Base-by-base conservation (phyloP, 192 early-diverging fungal genomes). In the Podila epicladia region DNA sequence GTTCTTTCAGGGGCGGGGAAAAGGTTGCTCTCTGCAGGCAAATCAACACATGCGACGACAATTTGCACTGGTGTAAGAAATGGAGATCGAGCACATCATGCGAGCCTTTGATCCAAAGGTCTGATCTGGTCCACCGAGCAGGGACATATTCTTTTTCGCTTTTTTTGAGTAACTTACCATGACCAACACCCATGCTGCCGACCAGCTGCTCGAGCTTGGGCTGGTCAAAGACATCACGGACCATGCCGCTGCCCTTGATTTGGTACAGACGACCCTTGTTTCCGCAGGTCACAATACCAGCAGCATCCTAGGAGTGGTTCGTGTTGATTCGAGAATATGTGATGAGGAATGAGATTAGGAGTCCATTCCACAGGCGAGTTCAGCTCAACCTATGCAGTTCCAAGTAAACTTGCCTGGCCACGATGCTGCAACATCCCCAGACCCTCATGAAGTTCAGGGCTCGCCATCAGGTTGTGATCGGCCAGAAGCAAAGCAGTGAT, bases 201-300 rank as follows among this genome's bases (percentile, higher is more conserved):
- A 90, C 70, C 59, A 99, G 86, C 61, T 87, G 87, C 66, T 89
- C 85, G 67, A 98, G 86, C 72, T 96, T 91, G 67, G 89, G 73
- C 38, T 92, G 89, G 35, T 93, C 88, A 84, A 99, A 99, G 28
- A 99, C 97, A 85, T 99, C 97, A 67, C 96, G 91, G 50, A 99
- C 97, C 97, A 99, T 97, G 62, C 98, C 98, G 85, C 97, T 99
- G 67, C 95, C 97, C 85, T 99, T 99, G 89, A 96, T 95, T 85
- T 99, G 98, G 87, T 94, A 97, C 79, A 99, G 87, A 62, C 97
- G 93, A 38, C 98, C 98, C 83, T 97, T 96, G 71, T 91, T 85
- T 28, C 96, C 98, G 83, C 97, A 99, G 12, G 98, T 99, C 55
- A 99, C 93, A 75, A 99, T 98, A 57, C 98, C 98, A 13, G 98